phyloP scores from a whole-genome alignment of 73 alveolate species.

The Tetrahymena borealis region DNA sequence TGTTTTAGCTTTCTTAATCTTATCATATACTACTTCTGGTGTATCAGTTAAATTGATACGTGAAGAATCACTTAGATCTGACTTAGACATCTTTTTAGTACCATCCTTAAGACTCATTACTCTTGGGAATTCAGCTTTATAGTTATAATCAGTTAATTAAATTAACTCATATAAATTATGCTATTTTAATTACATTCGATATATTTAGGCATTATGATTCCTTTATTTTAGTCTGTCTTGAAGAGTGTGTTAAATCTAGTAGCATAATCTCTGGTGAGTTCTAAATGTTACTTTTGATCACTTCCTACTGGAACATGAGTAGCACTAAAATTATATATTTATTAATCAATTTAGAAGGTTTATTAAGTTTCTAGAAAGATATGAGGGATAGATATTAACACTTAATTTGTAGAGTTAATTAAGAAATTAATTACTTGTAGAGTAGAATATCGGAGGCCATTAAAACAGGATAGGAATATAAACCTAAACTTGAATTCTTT shows the following conservation, averaged over 20 bases:
- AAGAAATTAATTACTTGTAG: conserved; percentile 21
- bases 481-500: conserved; percentile 50
- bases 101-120: conserved; percentile 81
- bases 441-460: conserved; percentile 89
- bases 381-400: not conserved
- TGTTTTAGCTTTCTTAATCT: conserved; percentile 70
- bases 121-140: conserved; percentile 38
- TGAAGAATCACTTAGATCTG: conserved; percentile 44
- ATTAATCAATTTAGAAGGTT: not conserved
- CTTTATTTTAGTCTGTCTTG: not conserved
- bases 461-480: conserved; percentile 71
- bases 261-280: conserved; percentile 69
- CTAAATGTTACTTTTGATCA: conserved; percentile 81
- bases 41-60: conserved; percentile 74
- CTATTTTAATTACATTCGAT: conserved; percentile 31
- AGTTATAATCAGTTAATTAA: not conserved
- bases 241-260: conserved; percentile 54
- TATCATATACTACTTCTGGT: conserved; percentile 54
- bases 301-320: conserved; percentile 84
- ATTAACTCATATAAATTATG: not conserved
- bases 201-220: conserved; percentile 42
- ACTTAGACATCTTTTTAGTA: conserved; percentile 74
- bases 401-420: not conserved
- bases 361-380: not conserved
- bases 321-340: conserved; percentile 36